Conservation (phyloP, 1,284 basidiomycete species). For the Sanghuangporus baumii region DNA sequence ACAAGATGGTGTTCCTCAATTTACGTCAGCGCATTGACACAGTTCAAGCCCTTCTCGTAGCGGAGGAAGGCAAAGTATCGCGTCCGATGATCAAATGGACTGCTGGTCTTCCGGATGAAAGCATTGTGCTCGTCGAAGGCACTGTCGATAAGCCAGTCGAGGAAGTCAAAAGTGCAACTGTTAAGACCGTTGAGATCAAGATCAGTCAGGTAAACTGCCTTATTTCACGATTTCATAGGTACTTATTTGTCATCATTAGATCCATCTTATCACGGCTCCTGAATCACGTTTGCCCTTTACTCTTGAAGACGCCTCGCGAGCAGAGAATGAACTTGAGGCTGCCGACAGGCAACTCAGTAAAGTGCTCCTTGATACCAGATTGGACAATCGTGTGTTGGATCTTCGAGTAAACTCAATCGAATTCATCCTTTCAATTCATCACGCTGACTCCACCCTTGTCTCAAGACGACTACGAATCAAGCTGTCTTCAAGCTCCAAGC, state of each 20-base stretch:
- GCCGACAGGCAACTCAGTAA: conserved; percentile 33
- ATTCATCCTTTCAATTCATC: conserved; percentile 1
- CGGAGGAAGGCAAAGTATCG: conserved; percentile 79
- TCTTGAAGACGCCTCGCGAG: conserved; percentile 68
- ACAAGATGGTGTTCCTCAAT: conserved; percentile 93
- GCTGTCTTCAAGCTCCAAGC: conserved; percentile 93
- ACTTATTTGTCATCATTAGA: conserved; percentile 11
- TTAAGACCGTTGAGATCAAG: conserved; percentile 87
- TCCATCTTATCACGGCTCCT: conserved; percentile 16
- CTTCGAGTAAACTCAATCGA: conserved; percentile 61
- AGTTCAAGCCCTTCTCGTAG: conserved; percentile 82
- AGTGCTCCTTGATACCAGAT: conserved; percentile 86
- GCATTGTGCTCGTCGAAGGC: conserved; percentile 88
- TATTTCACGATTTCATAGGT: neutral
- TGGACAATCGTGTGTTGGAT: conserved; percentile 95
- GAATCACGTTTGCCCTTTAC: conserved; percentile 70
- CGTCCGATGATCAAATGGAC: conserved; percentile 99
- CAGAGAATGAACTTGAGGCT: conserved; percentile 68
- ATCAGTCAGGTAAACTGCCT: conserved; percentile 61
- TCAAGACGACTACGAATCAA: conserved; percentile 90
- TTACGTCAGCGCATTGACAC: conserved; percentile 88
- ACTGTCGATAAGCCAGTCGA: conserved; percentile 80
- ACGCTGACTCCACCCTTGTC: conserved; percentile 14
- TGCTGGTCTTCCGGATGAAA: conserved; percentile 75
- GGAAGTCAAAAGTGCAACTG: conserved; percentile 86